Evolutionary conservation across 1,139 yeast species (phyloP).

Genomic region (Eremothecium cymbalariae): DNA sequence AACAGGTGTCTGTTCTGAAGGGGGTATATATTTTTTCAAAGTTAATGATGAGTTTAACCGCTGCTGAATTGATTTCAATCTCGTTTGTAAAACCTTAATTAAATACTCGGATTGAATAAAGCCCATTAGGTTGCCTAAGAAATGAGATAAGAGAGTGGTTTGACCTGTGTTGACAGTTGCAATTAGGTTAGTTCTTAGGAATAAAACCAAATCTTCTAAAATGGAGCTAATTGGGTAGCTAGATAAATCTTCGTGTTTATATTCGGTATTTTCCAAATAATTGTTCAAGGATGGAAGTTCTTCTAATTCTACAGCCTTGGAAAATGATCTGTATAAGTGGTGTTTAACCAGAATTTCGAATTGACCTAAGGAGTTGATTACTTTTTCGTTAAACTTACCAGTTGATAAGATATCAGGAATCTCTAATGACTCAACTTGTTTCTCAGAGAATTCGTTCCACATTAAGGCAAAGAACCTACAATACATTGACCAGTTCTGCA

Average conservation of each 20-base stretch:
- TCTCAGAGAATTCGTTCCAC: constrained; percentile 43
- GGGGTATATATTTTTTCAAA: constrained; percentile 20
- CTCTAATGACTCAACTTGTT: constrained; percentile 24
- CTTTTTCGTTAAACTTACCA: constrained; percentile 57
- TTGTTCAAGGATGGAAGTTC: constrained; percentile 49
- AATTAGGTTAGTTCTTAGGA: constrained; percentile 42
- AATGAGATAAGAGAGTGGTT: constrained; percentile 18
- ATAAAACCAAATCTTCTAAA: constrained; percentile 74
- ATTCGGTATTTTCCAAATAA: constrained; percentile 16
- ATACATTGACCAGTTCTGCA: constrained; percentile 84
- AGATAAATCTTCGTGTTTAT: constrained; percentile 38
- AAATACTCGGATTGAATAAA: constrained; percentile 29
- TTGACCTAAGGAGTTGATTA: constrained; percentile 48
- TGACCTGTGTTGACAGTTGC: constrained; percentile 30
- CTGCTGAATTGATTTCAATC: constrained; percentile 23
- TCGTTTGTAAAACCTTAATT: constrained; percentile 26
- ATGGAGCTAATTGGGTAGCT: constrained; percentile 67
- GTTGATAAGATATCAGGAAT: constrained; percentile 48
- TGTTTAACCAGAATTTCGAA: constrained; percentile 55
- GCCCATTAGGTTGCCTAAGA: constrained; percentile 22
- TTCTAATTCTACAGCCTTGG: constrained; percentile 73
- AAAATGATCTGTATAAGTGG: constrained; percentile 70
- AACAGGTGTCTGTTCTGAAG: constrained; percentile 8
- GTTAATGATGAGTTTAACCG: constrained; percentile 17
- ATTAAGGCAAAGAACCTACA: constrained; percentile 63